Base-by-base conservation (phyloP, 1,139 yeast species). In the Nakaseomyces bracarensis region DNA sequence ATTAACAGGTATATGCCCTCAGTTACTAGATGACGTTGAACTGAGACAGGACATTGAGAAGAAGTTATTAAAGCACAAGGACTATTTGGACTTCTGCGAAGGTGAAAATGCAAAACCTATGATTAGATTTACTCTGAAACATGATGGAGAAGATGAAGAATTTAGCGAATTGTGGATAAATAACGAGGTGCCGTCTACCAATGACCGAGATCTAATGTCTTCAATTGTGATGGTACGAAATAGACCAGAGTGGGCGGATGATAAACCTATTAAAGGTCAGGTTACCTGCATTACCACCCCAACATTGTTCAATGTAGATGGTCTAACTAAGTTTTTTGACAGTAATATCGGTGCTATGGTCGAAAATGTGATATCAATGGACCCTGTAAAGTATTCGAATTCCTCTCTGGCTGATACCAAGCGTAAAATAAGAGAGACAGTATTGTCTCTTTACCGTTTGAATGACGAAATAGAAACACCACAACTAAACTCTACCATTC, bases 381-480 rank as follows among this genome's bases (percentile, higher is more conserved):
- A 30, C n/a, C 13, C 35, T 2, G 7, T 30, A 6, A 22, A 30
- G 14, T 30, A 30, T 11, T 19, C 35, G 7, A 11, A 9, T 9
- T 16, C 21, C 14, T 30, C 35, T 16, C 7, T 30, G 18, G 18
- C 4, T 9, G 23, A 30, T 4, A 30, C 23, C 2, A 19, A 30
- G 23, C 14, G 11, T 8, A 30, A 14, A 13, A 9, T 30, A 4
- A 19, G 15, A 19, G 35, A 30, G n/a, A 19, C 35, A 7, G 21
- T 13, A 4, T 2, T 13, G 11, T 30, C 35, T 8, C 7, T 30
- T 6, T 30, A 30, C 16, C 23, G 35, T 4, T 64, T 85, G 22
- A 82, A 82, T 49, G 83, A 80, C 48, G 70, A 76, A 36, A 74
- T 82, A 21, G 82, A 78, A 43, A 71, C 77, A 1, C 95, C 95